These are phyloP conservation scores for Eurotiales sp. DNA, from an alignment of 2,329 filamentous ascomycete species.

Conservation along the genomic window DNA sequence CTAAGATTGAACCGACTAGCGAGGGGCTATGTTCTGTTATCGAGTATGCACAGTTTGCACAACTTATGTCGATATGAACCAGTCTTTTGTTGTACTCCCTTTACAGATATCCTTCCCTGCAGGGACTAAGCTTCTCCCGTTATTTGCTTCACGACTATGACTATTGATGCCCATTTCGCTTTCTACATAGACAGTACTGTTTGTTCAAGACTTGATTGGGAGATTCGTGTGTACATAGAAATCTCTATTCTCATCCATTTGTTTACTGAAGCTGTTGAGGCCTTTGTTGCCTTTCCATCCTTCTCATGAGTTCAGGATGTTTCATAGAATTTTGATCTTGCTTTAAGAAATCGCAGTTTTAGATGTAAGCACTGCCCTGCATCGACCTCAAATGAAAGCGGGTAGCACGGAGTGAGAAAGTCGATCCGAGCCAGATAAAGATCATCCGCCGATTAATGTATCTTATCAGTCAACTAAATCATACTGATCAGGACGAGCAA, in stretches of 20 bases:
- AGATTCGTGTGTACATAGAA: constrained; percentile 9
- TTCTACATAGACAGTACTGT: constrained; percentile 9
- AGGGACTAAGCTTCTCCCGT: neutral
- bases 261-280: neutral
- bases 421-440: too few relatives aligned
- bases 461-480: too few relatives aligned
- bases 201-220: constrained; percentile 5
- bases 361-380: too few relatives aligned
- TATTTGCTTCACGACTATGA: neutral
- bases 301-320: too few relatives aligned
- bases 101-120: constrained; percentile 10
- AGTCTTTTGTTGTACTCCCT: constrained; percentile 1
- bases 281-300: neutral
- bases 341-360: too few relatives aligned
- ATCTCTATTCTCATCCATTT: constrained; percentile 4
- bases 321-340: too few relatives aligned
- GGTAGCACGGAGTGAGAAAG: too few relatives aligned
- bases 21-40: neutral
- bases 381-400: too few relatives aligned
- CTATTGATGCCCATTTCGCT: constrained; percentile 1
- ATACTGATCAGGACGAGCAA: too few relatives aligned
- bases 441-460: too few relatives aligned
- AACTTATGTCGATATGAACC: constrained; percentile 13
- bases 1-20: neutral
- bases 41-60: neutral